These are phyloP conservation scores for Rhododendron vialii DNA, from an alignment of 148 eudicot genomes.

Conservation along the genomic window DNA sequence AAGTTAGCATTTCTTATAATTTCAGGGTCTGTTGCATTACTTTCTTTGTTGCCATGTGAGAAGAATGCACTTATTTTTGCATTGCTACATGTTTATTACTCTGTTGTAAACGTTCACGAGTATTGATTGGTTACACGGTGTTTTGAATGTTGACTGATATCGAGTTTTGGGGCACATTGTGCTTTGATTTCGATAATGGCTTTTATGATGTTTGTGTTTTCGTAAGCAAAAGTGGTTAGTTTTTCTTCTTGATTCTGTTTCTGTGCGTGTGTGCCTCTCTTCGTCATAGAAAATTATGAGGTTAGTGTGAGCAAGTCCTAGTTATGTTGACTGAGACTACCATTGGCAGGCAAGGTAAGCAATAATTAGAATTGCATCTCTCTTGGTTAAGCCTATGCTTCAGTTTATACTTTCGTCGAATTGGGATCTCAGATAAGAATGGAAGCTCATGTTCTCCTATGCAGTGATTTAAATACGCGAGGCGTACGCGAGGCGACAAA, in stretches of 20 bases:
- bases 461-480: no score
- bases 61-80: background rate
- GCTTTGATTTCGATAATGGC: background rate
- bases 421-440: background rate
- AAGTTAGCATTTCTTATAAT: background rate
- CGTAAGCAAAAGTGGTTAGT: background rate
- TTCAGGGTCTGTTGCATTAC: background rate
- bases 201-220: background rate
- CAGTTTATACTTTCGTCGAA: background rate
- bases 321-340: background rate
- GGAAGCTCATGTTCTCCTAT: background rate
- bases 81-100: background rate
- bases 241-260: background rate
- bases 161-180: background rate
- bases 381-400: background rate
- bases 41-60: background rate
- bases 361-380: background rate
- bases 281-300: background rate
- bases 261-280: background rate
- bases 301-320: background rate
- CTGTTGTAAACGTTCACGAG: background rate
- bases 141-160: background rate
- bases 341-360: background rate
- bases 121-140: background rate
- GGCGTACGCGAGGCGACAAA: no score